Conservation (phyloP, 2,329 filamentous ascomycete genomes). For the Emericellopsis atlantica region DNA sequence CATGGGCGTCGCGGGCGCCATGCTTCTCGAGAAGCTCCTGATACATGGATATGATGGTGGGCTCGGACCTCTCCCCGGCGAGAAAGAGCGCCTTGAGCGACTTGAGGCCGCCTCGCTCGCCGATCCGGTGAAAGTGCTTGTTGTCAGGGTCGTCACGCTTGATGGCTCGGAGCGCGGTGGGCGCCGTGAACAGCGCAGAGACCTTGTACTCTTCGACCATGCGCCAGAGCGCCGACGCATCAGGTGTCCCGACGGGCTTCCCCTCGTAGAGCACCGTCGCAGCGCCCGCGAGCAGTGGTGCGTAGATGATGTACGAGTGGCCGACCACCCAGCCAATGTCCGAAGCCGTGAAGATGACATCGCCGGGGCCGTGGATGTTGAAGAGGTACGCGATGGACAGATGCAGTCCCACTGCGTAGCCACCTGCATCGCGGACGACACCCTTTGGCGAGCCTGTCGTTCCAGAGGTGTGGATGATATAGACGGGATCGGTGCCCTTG, state of each 20-base stretch:
- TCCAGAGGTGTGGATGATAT: constrained; percentile 81
- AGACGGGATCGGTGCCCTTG: constrained; percentile 65
- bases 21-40: constrained; percentile 58
- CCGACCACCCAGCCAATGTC: constrained; percentile 75
- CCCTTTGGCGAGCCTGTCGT: constrained; percentile 78
- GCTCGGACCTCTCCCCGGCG: constrained; percentile 82
- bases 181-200: constrained; percentile 74
- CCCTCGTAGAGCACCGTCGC: constrained; percentile 85
- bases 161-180: constrained; percentile 77
- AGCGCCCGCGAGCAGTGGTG: constrained; percentile 71
- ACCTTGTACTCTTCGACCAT: constrained; percentile 77
- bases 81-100: constrained; percentile 67
- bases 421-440: constrained; percentile 69
- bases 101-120: constrained; percentile 57
- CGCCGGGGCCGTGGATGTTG: constrained; percentile 68
- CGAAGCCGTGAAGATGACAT: constrained; percentile 61
- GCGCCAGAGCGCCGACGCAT: constrained; percentile 81
- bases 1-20: constrained; percentile 45
- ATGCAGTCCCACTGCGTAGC: constrained; percentile 75
- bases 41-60: constrained; percentile 71
- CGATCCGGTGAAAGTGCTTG: constrained; percentile 47
- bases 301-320: constrained; percentile 79
- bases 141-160: constrained; percentile 74
- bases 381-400: constrained; percentile 76
- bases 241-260: constrained; percentile 83